Percentiles rank a stretch among this genome's conserved stretches.
phyloP scores from a whole-genome alignment of 768 basidiomycete species.

The Agrocybe praecox region DNA sequence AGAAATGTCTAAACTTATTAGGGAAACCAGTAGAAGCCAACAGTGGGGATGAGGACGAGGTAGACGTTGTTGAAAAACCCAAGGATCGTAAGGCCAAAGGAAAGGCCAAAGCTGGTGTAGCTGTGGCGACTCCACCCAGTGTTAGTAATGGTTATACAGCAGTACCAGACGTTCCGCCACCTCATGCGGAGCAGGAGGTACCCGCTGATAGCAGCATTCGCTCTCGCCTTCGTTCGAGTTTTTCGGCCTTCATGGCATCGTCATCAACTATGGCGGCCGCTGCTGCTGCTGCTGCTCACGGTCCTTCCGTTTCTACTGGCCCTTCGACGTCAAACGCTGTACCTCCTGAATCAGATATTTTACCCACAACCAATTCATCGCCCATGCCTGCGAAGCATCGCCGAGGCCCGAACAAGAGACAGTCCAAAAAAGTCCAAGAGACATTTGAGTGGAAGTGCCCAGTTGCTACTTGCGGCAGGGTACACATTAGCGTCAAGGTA shows the following conservation, averaged over 20 bases:
- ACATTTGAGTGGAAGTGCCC: constrained; percentile 68
- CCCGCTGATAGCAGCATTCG: constrained; percentile 39
- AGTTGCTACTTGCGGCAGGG: constrained; percentile 52
- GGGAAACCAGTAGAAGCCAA: constrained; percentile 42
- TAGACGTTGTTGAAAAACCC: constrained; percentile 1
- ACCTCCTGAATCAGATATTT: neutral
- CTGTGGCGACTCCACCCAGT: constrained; percentile 10
- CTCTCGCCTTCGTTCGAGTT: constrained; percentile 58
- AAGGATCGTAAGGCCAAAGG: constrained; percentile 50
- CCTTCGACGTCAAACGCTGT: constrained; percentile 8
- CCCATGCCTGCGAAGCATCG: constrained; percentile 25
- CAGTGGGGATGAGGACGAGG: constrained; percentile 8
- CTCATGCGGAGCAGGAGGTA: too few relatives aligned
- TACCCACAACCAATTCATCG: neutral
- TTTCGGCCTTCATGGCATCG: too few relatives aligned
- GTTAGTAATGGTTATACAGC: neutral
- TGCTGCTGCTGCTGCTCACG: neutral
- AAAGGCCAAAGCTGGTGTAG: constrained; percentile 26
- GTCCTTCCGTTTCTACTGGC: constrained; percentile 1
- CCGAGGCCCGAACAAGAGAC: constrained; percentile 27
- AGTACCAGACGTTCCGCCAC: too few relatives aligned
- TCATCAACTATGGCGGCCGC: neutral
- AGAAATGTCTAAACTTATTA: constrained; percentile 67
- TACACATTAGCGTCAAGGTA: constrained; percentile 60
- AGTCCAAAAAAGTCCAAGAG: constrained; percentile 42